phyloP scores from a whole-genome alignment of 2,329 filamentous ascomycete genomes.

The Cytospora chrysosperma region DNA sequence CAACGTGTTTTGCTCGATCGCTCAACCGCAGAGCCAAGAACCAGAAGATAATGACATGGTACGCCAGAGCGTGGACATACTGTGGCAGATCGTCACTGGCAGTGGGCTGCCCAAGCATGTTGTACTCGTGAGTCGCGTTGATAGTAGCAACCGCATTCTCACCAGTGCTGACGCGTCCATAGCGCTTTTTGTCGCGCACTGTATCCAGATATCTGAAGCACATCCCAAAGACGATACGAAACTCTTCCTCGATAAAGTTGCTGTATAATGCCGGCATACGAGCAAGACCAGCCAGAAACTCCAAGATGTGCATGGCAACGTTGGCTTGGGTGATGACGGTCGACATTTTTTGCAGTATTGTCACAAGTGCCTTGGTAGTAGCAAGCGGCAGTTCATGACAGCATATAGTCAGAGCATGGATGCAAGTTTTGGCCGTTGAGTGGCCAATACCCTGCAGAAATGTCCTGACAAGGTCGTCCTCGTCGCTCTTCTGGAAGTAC shows the following conservation, averaged over 20 bases:
- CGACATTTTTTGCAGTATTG: constrained; percentile 88
- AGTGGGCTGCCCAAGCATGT: constrained; percentile 33
- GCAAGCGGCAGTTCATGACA: constrained; percentile 91
- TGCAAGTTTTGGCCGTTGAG: constrained; percentile 85
- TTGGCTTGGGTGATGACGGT: constrained; percentile 93
- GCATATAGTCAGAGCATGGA: constrained; percentile 91
- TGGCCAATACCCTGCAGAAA: constrained; percentile 89
- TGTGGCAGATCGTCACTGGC: constrained; percentile 75
- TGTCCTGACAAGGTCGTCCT: constrained; percentile 83
- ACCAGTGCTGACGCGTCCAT: constrained; percentile 46
- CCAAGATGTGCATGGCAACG: constrained; percentile 90
- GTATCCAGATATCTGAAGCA: constrained; percentile 93
- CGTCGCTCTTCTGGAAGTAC: constrained; percentile 77
- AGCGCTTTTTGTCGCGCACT: constrained; percentile 65
- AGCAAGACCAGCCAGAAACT: constrained; percentile 88
- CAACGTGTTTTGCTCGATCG: constrained; percentile 79
- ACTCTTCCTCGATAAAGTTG: constrained; percentile 89
- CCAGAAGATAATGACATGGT: constrained; percentile 96
- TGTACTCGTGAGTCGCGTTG: constrained; percentile 29
- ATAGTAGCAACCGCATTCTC: constrained; percentile 39
- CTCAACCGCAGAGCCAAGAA: constrained; percentile 85
- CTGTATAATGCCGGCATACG: constrained; percentile 81
- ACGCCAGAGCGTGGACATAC: constrained; percentile 91
- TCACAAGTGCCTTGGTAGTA: constrained; percentile 80
- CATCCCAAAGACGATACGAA: constrained; percentile 90